Evolutionary conservation across 2,329 filamentous ascomycete genomes (phyloP), one percentile per base, ranked within the genome.

Genomic region (Pseudohalonectria lignicola): DNA sequence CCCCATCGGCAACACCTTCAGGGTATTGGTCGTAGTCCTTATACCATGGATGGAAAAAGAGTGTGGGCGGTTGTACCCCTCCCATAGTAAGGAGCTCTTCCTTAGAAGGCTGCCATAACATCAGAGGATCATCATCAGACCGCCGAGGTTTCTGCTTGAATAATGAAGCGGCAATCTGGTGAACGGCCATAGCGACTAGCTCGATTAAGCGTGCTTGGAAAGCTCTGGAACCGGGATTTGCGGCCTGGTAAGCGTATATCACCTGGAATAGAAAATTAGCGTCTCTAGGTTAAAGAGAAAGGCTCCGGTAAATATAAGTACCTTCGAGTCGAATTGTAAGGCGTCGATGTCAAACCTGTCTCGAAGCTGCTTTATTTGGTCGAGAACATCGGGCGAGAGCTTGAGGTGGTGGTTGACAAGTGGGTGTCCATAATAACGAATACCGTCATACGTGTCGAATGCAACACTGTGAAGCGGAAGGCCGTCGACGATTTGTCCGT

Each of bases 191-290:
- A 0, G 52, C 54, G 5, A 52, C 40, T 2, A 61, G 29, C 36
- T 61, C 57, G 7, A 60, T 50, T 5, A 61, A 45, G 1, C 49
- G 42, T 15, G 46, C 47, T 0, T 52, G 42, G 34, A 57, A 61
- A 0, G 43, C 37, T 11, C 42, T 34, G 6, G 54, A 55, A 4
- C 43, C 48, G 2, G 34, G 45, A 2, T 45, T 32, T 1, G 53
- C 46, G 9, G 47, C 44, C 16, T 46, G 44, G 39, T 48, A 59
- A 0, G 40, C 46, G 28, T 41, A 21, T 3, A 58, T 16, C 16
- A 51, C 41, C 54, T 55, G 15, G 2, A 38, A 16, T 4, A 31
- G 16, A 13, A 31, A 20, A 13, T 35, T 15, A 39, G 33, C 8
- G 46, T 31, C 32, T 26, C 17, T 37, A 15, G 33, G 20, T 18